Percentiles rank a stretch among this genome's conserved stretches.
Evolutionary conservation across 2,329 filamentous ascomycete species (phyloP).

Genomic region (Talaromyces sp.): DNA sequence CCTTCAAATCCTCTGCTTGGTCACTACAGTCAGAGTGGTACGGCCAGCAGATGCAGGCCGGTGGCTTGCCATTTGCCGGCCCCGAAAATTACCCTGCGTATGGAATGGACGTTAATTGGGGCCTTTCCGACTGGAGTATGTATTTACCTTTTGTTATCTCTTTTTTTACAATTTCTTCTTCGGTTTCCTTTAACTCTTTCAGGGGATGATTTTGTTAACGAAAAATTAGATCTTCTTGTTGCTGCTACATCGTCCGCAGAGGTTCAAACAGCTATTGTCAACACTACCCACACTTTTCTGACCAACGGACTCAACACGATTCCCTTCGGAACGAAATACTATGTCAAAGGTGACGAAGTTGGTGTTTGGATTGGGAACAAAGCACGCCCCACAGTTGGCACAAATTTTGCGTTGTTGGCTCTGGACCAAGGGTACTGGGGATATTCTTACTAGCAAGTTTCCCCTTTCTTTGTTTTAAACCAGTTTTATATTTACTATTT

Average conservation of each 20-base stretch:
- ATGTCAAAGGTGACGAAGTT: constrained; percentile 26
- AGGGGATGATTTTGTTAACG: background rate
- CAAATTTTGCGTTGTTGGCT: constrained; percentile 38
- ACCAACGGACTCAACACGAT: constrained; percentile 38
- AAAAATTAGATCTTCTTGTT: constrained; percentile 40
- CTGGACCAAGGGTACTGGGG: constrained; percentile 21
- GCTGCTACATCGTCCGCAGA: constrained; percentile 26
- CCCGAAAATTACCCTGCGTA: background rate
- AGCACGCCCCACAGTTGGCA: constrained; percentile 38
- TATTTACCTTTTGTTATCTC: background rate
- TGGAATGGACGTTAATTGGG: background rate
- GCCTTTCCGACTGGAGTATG: constrained; percentile 2
- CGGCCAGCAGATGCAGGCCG: background rate
- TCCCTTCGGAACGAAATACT: constrained; percentile 41
- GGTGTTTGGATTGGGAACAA: constrained; percentile 29
- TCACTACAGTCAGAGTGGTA: constrained; percentile 1
- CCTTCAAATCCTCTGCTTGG: constrained; percentile 33
- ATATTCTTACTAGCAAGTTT: background rate
- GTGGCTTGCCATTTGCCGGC: background rate
- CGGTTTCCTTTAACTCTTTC: background rate
- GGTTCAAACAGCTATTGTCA: constrained; percentile 29
- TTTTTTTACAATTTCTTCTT: background rate
- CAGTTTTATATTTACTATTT: background rate
- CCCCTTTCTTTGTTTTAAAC: background rate
- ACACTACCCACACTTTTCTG: constrained; percentile 38